Evolutionary conservation across 176 grass and related monocot species (phyloP), one percentile per base, ranked within the genome.

Genomic region (Paspalum notatum): DNA sequence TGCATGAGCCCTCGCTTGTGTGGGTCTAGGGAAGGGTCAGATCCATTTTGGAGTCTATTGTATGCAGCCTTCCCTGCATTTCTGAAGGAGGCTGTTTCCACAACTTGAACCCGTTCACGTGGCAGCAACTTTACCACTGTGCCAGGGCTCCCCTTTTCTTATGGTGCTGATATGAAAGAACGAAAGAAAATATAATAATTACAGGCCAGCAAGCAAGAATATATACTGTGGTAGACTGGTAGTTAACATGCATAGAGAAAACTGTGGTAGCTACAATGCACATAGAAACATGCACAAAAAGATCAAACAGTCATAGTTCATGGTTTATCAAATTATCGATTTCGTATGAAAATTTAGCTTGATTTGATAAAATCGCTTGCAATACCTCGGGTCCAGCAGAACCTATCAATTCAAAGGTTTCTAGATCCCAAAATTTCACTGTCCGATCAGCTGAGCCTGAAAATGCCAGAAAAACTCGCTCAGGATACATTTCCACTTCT

Each of bases 351-450:
- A 32, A 74, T 40, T 1, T 26, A 53, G 38, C 4, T 18, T 70
- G 54, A 47, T 74, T 85, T 60, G 55, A 64, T 13, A 60, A 68
- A 79, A 27, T 4, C n/a, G 60, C 17, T 66, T 45, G 61, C 13
- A 81, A 55, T 95, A 98, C 92, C 92, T 98, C 96, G 2, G 96
- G 82, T 74, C 92, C 86, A 57, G 90, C 79, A 93, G 96, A 95
- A 82, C 96, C 96, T 72, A 98, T 98, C 78, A 98, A 80, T 89
- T 98, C 96, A 79, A 98, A 98, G 61, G 92, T 98, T 84, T 98
- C 96, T 60, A 98, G 89, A 64, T 98, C 96, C 96, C 96, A 98
- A 91, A 98, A 95, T 46, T 95, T 98, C 58, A 98, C 92, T 1
- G 92, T 98, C 62, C 74, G 89, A 79, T 98, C 92, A 77, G 86